These are phyloP conservation scores for Striga asiatica DNA, from an alignment of 257 asterid species.

Conservation along the genomic window DNA sequence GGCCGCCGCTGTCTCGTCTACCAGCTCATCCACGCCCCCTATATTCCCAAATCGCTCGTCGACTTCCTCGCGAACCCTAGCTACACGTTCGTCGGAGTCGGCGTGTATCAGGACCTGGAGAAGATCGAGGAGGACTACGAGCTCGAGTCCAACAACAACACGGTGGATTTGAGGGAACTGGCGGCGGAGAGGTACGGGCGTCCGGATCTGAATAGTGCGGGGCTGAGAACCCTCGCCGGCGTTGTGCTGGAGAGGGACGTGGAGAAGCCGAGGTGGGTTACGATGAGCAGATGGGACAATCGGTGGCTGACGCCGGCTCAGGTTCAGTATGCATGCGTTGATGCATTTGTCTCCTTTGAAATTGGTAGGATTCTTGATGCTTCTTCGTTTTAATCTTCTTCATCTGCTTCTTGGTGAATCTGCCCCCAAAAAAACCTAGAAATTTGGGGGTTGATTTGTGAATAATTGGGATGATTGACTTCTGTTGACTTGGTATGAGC, in stretches of 20 bases:
- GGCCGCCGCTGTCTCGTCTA: slow-evolving; percentile 34
- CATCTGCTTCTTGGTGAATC: not conserved
- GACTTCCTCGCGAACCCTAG: slow-evolving; percentile 28
- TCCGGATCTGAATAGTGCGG: slow-evolving; percentile 20
- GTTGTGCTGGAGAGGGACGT: slow-evolving; percentile 28
- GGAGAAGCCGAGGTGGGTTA: slow-evolving; percentile 29
- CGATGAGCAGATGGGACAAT: slow-evolving; percentile 46
- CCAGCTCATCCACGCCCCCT: slow-evolving; percentile 26
- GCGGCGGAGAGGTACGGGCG: slow-evolving; percentile 25
- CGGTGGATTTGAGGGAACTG: slow-evolving; percentile 33
- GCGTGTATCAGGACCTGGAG: slow-evolving; percentile 29
- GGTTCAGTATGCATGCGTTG: slow-evolving; percentile 41
- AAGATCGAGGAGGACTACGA: slow-evolving; percentile 31
- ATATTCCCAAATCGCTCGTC: slow-evolving; percentile 21
- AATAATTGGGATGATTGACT: not conserved
- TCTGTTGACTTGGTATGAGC: not conserved
- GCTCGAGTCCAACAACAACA: slow-evolving; percentile 21
- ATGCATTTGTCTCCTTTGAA: slow-evolving; percentile 37
- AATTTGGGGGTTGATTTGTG: not conserved
- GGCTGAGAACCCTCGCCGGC: slow-evolving; percentile 26
- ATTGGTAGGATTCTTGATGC: slow-evolving; percentile 34
- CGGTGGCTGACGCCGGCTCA: slow-evolving; percentile 26
- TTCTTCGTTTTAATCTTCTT: slow-evolving; percentile 12
- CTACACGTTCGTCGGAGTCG: slow-evolving; percentile 39
- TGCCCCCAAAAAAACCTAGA: too few species aligned